phyloP scores from a whole-genome alignment of 768 basidiomycete genomes.

The Boletus sp. region DNA sequence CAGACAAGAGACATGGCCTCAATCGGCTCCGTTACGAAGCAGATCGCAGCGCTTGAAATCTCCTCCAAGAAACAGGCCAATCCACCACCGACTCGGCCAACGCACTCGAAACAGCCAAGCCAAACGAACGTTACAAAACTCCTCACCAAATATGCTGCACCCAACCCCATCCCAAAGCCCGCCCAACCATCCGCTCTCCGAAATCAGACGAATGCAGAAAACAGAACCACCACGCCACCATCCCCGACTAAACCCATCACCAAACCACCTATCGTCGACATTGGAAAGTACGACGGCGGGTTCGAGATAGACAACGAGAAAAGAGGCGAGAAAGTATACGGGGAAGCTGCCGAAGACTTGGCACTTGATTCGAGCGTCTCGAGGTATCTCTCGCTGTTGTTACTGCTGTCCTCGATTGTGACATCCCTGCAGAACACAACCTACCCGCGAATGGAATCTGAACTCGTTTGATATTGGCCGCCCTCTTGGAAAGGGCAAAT shows the following conservation, averaged over 20 bases:
- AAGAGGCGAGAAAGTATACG: constrained; percentile 67
- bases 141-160: constrained; percentile 69
- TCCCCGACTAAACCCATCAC: constrained; percentile 18
- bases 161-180: constrained; percentile 42
- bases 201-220: constrained; percentile 33
- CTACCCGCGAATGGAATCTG: constrained; percentile 83
- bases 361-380: constrained; percentile 82
- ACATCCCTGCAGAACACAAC: constrained; percentile 47
- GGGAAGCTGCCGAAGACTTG: constrained; percentile 75
- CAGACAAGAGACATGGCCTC: constrained; percentile 40
- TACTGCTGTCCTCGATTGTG: background rate
- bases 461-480: constrained; percentile 91
- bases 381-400: constrained; percentile 41
- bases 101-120: constrained; percentile 51
- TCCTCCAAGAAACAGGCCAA: constrained; percentile 46
- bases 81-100: constrained; percentile 26
- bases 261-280: constrained; percentile 48
- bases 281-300: constrained; percentile 94
- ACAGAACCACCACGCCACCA: constrained; percentile 27
- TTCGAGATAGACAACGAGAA: constrained; percentile 88
- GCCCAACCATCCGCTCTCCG: constrained; percentile 42
- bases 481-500: constrained; percentile 98
- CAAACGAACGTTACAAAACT: constrained; percentile 66
- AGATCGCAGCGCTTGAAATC: constrained; percentile 69
- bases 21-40: constrained; percentile 53